Conservation (phyloP, 306 rosid genomes). For the Dryas drummondii region DNA sequence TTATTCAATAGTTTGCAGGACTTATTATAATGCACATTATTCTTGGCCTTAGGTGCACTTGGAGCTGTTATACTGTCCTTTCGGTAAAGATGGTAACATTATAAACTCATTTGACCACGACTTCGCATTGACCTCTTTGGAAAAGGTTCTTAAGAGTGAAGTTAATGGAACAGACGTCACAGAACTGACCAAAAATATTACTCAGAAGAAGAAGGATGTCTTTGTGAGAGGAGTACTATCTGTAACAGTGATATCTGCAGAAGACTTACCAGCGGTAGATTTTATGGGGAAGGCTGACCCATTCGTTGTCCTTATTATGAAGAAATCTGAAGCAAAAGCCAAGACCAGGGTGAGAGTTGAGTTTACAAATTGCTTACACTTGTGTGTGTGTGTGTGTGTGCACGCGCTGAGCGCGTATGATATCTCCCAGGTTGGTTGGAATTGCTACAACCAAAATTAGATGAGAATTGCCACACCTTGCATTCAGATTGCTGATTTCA, state of each 20-base stretch:
- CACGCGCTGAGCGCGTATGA: no score
- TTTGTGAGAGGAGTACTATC: constrained; percentile 88
- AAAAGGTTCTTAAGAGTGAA: constrained; percentile 63
- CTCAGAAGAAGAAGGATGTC: constrained; percentile 61
- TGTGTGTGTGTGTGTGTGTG: no score
- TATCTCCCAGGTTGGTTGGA: no score
- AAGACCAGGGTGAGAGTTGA: constrained; percentile 76
- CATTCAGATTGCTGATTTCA: neutral
- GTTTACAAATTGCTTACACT: neutral
- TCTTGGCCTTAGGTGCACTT: constrained; percentile 63
- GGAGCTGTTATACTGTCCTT: constrained; percentile 88
- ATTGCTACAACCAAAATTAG: no score
- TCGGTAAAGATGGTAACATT: constrained; percentile 50
- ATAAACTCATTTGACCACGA: constrained; percentile 61
- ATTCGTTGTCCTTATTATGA: constrained; percentile 66
- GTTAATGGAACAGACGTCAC: constrained; percentile 25
- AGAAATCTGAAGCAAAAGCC: constrained; percentile 67
- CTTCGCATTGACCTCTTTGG: constrained; percentile 59
- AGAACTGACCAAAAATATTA: constrained; percentile 24
- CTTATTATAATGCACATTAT: neutral
- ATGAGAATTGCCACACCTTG: no score
- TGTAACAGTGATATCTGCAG: constrained; percentile 85
- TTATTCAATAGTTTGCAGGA: neutral
- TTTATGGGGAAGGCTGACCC: constrained; percentile 96
- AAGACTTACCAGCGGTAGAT: constrained; percentile 77